Conservation (phyloP, 2,329 filamentous ascomycete genomes). For the Cordyceps fumosorosea region DNA sequence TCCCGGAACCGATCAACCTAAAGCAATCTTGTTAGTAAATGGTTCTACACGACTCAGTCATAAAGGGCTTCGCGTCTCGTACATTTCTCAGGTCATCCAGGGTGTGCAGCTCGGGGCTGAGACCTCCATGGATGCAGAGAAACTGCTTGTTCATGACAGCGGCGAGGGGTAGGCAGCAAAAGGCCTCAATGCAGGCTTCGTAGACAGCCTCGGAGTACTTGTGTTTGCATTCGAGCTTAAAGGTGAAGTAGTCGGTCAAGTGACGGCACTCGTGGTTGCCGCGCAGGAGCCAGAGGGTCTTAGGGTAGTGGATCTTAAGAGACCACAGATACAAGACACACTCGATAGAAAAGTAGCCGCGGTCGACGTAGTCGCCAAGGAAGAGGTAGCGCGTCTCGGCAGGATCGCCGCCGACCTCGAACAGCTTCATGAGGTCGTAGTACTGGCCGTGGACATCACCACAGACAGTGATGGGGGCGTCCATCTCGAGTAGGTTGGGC, state of each 20-base stretch:
- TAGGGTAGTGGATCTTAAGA: slow-evolving; percentile 98
- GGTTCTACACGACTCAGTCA: not conserved
- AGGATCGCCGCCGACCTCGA: slow-evolving; percentile 95
- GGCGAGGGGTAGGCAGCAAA: slow-evolving; percentile 87
- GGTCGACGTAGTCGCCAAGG: slow-evolving; percentile 94
- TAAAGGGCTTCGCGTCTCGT: slow-evolving; percentile 25
- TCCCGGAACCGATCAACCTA: slow-evolving; percentile 94
- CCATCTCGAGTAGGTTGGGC: slow-evolving; percentile 97
- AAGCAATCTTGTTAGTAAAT: slow-evolving; percentile 15
- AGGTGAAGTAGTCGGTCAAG: slow-evolving; percentile 99
- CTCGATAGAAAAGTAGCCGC: slow-evolving; percentile 98
- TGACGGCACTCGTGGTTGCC: slow-evolving; percentile 99
- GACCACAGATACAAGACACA: slow-evolving; percentile 97
- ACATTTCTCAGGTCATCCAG: slow-evolving; percentile 88
- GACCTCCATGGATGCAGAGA: slow-evolving; percentile 91
- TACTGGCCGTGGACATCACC: slow-evolving; percentile 98
- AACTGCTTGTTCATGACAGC: slow-evolving; percentile 99
- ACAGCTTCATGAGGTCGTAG: slow-evolving; percentile 99
- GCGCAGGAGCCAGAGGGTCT: slow-evolving; percentile 92
- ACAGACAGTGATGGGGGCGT: slow-evolving; percentile 96
- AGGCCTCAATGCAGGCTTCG: slow-evolving; percentile 97
- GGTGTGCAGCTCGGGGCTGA: slow-evolving; percentile 93
- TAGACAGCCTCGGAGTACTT: slow-evolving; percentile 97
- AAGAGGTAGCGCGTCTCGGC: slow-evolving; percentile 96
- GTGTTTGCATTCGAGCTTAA: slow-evolving; percentile 99